These are phyloP conservation scores for Ustilago sp. DNA, from an alignment of 1,284 basidiomycete genomes.

Conservation along the genomic window DNA sequence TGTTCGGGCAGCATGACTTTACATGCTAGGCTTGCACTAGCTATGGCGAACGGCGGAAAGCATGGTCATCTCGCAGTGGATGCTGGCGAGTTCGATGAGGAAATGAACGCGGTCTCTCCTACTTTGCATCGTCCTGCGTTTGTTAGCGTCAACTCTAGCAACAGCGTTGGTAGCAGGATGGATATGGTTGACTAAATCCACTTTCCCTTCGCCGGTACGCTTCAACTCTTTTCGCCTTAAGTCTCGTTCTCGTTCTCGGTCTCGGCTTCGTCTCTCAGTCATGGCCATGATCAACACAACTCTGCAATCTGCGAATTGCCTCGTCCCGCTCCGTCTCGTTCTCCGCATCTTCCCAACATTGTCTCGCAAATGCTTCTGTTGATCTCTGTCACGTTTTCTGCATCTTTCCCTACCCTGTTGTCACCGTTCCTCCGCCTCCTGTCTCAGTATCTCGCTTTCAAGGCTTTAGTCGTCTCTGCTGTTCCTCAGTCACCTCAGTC, in stretches of 20 bases:
- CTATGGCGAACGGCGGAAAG: conserved; percentile 9
- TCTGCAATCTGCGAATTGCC: neutral
- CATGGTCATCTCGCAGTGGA: neutral
- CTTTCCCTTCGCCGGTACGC: neutral
- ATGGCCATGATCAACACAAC: neutral
- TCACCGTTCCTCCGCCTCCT: too few species aligned
- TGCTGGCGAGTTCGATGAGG: conserved; percentile 7
- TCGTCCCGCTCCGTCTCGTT: conserved; percentile 2
- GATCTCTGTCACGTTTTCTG: neutral
- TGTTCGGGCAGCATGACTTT: conserved; percentile 9
- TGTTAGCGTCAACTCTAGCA: conserved; percentile 11
- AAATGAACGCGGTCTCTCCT: conserved; percentile 2
- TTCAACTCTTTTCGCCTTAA: neutral
- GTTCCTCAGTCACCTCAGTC: neutral
- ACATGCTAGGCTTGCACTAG: conserved; percentile 13
- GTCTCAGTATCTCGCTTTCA: too few species aligned
- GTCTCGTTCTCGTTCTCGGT: neutral
- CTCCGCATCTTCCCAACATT: neutral
- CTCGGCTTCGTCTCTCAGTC: neutral
- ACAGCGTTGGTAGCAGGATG: conserved; percentile 14
- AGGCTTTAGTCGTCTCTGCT: neutral
- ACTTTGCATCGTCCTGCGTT: conserved; percentile 5
- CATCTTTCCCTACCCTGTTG: neutral
- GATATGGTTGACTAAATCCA: conserved; percentile 15
- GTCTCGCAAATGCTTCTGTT: too few species aligned